Conservation (phyloP, 371 early-diverging fungal genomes). For the Gilbertella persicaria region DNA sequence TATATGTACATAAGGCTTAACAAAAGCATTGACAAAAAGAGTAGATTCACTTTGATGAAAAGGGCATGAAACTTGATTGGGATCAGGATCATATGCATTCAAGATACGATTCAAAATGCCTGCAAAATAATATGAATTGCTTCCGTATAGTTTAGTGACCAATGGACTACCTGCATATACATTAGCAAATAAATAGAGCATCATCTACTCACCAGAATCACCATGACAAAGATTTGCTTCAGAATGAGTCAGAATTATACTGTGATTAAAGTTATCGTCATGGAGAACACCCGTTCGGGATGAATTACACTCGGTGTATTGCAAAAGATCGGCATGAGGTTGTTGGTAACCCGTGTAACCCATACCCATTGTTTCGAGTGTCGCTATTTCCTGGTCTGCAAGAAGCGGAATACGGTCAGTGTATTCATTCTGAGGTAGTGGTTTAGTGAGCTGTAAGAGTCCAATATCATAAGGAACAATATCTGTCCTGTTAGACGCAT, state of each 20-base stretch:
- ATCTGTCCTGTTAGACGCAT: constrained; percentile 2
- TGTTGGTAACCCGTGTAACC: constrained; percentile 23
- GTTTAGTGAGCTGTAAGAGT: constrained; percentile 10
- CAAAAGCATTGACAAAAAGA: constrained; percentile 28
- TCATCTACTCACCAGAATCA: constrained; percentile 32
- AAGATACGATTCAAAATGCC: constrained; percentile 35
- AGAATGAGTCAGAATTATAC: constrained; percentile 16
- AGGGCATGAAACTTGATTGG: constrained; percentile 29
- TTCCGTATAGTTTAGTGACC: constrained; percentile 1
- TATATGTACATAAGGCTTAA: constrained; percentile 18
- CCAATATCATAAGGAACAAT: constrained; percentile 23
- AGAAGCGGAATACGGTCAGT: constrained; percentile 11
- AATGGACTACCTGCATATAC: constrained; percentile 29
- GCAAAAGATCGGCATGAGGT: constrained; percentile 14
- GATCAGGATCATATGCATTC: constrained; percentile 39
- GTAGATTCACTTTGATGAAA: constrained; percentile 18
- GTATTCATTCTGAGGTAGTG: neutral
- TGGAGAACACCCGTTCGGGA: neutral
- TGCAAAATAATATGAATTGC: constrained; percentile 8
- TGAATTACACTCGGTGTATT: constrained; percentile 13
- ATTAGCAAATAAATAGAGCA: neutral
- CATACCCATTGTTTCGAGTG: constrained; percentile 24
- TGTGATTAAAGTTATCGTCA: constrained; percentile 12
- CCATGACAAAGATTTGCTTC: constrained; percentile 36
- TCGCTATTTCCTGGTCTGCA: neutral